These are phyloP conservation scores for Mrakia hoshinonis DNA, from an alignment of 768 basidiomycete species.

Conservation along the genomic window DNA sequence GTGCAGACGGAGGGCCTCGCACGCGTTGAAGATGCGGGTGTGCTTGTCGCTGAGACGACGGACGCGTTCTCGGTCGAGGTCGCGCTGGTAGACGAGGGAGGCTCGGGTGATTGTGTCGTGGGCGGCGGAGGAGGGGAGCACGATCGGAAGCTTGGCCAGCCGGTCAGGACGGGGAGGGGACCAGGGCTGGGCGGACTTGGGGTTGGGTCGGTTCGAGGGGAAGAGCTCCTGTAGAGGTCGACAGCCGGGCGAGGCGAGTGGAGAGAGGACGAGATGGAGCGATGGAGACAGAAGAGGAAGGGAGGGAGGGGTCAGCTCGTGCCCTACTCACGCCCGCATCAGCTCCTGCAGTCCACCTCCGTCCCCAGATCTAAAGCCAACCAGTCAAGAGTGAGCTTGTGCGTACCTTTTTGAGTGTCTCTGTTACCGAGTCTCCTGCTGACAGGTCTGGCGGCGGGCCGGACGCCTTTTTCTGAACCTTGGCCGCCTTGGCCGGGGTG, in stretches of 20 bases:
- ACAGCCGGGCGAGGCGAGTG: not conserved
- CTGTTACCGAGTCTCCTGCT: conserved; percentile 17
- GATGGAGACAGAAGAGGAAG: too few relatives aligned
- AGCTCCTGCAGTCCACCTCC: not conserved
- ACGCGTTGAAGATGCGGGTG: conserved; percentile 10
- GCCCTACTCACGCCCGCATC: not conserved
- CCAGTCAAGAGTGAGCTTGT: not conserved
- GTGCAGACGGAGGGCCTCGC: conserved; percentile 9
- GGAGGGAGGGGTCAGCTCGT: not conserved
- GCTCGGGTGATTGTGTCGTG: conserved; percentile 26
- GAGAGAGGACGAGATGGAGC: not conserved
- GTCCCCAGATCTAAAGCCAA: too few relatives aligned
- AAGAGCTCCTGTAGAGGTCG: conserved; percentile 21
- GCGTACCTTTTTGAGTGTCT: conserved; percentile 16
- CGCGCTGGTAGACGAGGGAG: not conserved
- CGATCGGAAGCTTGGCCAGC: not conserved
- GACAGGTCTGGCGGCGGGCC: not conserved
- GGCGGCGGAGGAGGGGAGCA: conserved; percentile 8
- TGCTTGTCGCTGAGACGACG: not conserved
- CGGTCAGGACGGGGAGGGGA: conserved; percentile 12
- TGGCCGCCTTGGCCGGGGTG: not conserved
- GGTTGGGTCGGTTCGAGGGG: conserved; percentile 3
- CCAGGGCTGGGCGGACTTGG: not conserved
- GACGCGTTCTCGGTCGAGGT: not conserved
- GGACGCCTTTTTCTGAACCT: not conserved